A percentile compares a stretch with the other conserved stretches of the same genome.
phyloP scores from a whole-genome alignment of 2,329 filamentous ascomycete species.

The Colletotrichum magnum region DNA sequence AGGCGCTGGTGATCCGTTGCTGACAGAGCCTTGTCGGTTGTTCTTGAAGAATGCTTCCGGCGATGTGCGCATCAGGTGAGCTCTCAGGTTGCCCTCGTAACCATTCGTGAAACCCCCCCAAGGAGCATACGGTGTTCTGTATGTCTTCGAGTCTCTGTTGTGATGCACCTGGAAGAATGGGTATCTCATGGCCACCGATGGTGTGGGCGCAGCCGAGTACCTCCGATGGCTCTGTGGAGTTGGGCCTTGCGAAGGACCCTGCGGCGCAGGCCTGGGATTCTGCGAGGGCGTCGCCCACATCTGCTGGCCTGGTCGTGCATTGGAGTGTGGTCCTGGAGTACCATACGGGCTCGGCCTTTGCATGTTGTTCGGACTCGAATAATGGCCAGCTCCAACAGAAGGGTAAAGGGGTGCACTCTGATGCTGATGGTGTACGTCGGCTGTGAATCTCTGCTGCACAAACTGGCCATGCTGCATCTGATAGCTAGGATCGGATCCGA shows the following conservation, averaged over 20 bases:
- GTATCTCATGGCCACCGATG: constrained; percentile 66
- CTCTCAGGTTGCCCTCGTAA: constrained; percentile 67
- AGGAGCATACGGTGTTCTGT: constrained; percentile 71
- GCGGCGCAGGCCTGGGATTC: constrained; percentile 4
- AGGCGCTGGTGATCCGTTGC: constrained; percentile 36
- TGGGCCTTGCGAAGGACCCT: constrained; percentile 10
- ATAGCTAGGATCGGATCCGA: constrained; percentile 49
- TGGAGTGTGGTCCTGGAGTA: constrained; percentile 25
- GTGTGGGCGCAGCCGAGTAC: constrained; percentile 38
- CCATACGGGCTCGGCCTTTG: constrained; percentile 27
- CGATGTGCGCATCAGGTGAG: constrained; percentile 57
- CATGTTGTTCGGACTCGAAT: constrained; percentile 4
- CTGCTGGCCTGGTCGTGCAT: constrained; percentile 20
- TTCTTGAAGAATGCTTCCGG: constrained; percentile 53
- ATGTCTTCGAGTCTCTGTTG: constrained; percentile 70
- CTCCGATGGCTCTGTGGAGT: constrained; percentile 39
- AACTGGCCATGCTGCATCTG: constrained; percentile 40
- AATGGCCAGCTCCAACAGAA: constrained; percentile 7
- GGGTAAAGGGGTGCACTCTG: constrained; percentile 3
- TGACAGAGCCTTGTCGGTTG: constrained; percentile 39
- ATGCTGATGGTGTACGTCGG: constrained; percentile 34
- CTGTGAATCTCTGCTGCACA: constrained; percentile 45
- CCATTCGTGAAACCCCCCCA: constrained; percentile 73
- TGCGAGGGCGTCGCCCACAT: constrained; percentile 29
- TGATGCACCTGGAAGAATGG: constrained; percentile 72